A percentile compares a stretch with the other conserved stretches of the same genome.
These are phyloP conservation scores for Botryosphaeria dothidea DNA, from an alignment of 2,329 filamentous ascomycete genomes.

Conservation along the genomic window DNA sequence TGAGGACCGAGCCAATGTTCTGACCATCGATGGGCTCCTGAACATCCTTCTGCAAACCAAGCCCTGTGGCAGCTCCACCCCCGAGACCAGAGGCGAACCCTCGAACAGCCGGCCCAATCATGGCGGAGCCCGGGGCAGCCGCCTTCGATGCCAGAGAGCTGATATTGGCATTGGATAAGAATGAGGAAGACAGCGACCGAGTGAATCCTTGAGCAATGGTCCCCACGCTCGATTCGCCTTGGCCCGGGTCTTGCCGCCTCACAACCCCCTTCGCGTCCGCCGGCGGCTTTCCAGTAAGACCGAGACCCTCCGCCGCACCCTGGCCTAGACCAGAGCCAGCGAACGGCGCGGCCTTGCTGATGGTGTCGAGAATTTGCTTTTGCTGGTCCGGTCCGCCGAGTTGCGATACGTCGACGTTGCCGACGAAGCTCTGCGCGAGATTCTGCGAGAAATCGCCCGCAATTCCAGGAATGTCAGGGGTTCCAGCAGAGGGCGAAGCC, in stretches of 20 bases:
- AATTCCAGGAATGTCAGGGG: not conserved
- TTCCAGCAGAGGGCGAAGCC: not conserved
- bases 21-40: not conserved
- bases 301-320: conserved; percentile 4
- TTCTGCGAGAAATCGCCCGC: conserved; percentile 1
- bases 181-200: conserved; percentile 4
- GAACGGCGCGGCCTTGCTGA: not conserved
- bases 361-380: not conserved
- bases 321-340: conserved; percentile 5
- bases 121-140: not conserved
- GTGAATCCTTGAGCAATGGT: not conserved
- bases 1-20: not conserved
- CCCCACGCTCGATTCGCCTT: not conserved
- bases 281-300: not conserved
- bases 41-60: conserved; percentile 9
- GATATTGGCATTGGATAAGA: conserved; percentile 5
- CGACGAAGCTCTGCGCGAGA: conserved; percentile 8
- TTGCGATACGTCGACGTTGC: not conserved
- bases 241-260: not conserved
- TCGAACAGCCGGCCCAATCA: not conserved
- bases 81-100: not conserved
- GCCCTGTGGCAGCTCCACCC: not conserved
- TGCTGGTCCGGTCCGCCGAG: not conserved
- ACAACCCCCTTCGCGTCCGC: not conserved
- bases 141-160: not conserved